phyloP scores from a whole-genome alignment of 1,284 basidiomycete species.

The Cryptococcus wingfieldii region DNA sequence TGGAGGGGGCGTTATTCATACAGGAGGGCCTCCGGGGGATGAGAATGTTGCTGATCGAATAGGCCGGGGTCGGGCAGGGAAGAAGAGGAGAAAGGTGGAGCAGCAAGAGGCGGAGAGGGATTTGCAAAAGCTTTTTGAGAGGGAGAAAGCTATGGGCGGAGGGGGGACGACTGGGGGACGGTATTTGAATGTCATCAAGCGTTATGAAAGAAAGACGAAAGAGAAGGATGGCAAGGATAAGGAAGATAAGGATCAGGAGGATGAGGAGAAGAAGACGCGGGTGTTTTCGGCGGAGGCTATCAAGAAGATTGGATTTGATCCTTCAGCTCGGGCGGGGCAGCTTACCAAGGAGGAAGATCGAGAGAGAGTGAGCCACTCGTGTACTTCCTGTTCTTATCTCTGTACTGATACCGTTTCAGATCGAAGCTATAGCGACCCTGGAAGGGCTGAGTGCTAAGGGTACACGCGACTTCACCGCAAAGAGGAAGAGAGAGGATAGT shows the following conservation, averaged over 20 bases:
- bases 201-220: slow-evolving; percentile 20
- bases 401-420: slow-evolving; percentile 6
- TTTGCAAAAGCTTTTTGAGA: slow-evolving; percentile 57
- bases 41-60: slow-evolving; percentile 61
- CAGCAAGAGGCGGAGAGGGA: slow-evolving; percentile 59
- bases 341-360: slow-evolving; percentile 19
- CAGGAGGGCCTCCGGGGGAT: slow-evolving; percentile 26
- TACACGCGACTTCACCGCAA: not conserved
- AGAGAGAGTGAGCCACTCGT: slow-evolving; percentile 23
- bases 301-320: slow-evolving; percentile 47
- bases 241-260: slow-evolving; percentile 31
- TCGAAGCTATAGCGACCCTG: slow-evolving; percentile 15
- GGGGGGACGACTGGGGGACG: slow-evolving; percentile 37
- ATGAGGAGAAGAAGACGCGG: slow-evolving; percentile 20
- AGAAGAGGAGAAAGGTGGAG: slow-evolving; percentile 60
- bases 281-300: slow-evolving; percentile 43
- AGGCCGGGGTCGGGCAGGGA: slow-evolving; percentile 68
- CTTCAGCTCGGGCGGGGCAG: slow-evolving; percentile 20
- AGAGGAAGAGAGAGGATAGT: slow-evolving; percentile 2
- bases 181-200: slow-evolving; percentile 43
- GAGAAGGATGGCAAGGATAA: slow-evolving; percentile 18
- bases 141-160: slow-evolving; percentile 26
- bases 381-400: not conserved
- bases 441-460: slow-evolving; percentile 8
- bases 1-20: slow-evolving; percentile 62